Evolutionary conservation across 2,329 filamentous ascomycete genomes (phyloP).

Genomic region (Fusarium robinianum): DNA sequence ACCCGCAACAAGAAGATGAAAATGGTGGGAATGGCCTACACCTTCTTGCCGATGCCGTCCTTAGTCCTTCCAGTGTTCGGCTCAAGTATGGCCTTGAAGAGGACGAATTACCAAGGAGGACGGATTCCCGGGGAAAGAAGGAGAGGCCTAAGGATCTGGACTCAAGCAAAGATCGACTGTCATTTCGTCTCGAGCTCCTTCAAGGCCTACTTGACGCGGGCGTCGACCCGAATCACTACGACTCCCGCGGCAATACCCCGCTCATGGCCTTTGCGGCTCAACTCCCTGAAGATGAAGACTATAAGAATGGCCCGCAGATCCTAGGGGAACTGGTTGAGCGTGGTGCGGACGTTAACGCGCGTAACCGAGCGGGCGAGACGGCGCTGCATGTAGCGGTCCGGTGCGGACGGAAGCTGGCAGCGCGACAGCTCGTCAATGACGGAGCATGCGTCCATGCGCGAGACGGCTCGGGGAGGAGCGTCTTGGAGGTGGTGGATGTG

Average conservation of each 20-base stretch:
- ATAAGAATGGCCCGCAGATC: slow-evolving; percentile 52
- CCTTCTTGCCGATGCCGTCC: slow-evolving; percentile 59
- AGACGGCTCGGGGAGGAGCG: slow-evolving; percentile 49
- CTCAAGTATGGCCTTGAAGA: slow-evolving; percentile 38
- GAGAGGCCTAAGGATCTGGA: slow-evolving; percentile 35
- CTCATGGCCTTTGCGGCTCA: slow-evolving; percentile 60
- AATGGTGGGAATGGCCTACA: slow-evolving; percentile 61
- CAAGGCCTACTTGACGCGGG: slow-evolving; percentile 41
- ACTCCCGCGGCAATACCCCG: slow-evolving; percentile 55
- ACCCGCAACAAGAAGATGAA: slow-evolving; percentile 37
- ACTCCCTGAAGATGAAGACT: slow-evolving; percentile 55
- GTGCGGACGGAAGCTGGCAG: slow-evolving; percentile 56
- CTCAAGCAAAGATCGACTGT: slow-evolving; percentile 40
- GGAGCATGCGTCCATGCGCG: slow-evolving; percentile 54
- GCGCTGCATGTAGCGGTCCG: slow-evolving; percentile 59
- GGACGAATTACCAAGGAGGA: slow-evolving; percentile 14
- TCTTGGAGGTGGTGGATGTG: slow-evolving; percentile 52
- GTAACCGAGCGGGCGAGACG: slow-evolving; percentile 60
- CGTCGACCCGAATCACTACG: slow-evolving; percentile 58
- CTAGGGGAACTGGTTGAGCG: slow-evolving; percentile 48
- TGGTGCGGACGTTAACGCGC: slow-evolving; percentile 53
- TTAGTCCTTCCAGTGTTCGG: slow-evolving; percentile 47
- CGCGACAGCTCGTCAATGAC: slow-evolving; percentile 50
- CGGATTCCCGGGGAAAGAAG: slow-evolving; percentile 10
- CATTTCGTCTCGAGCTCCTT: slow-evolving; percentile 35